Conservation (phyloP, 192 early-diverging fungal genomes). For the Backusella parvicylindrica region DNA sequence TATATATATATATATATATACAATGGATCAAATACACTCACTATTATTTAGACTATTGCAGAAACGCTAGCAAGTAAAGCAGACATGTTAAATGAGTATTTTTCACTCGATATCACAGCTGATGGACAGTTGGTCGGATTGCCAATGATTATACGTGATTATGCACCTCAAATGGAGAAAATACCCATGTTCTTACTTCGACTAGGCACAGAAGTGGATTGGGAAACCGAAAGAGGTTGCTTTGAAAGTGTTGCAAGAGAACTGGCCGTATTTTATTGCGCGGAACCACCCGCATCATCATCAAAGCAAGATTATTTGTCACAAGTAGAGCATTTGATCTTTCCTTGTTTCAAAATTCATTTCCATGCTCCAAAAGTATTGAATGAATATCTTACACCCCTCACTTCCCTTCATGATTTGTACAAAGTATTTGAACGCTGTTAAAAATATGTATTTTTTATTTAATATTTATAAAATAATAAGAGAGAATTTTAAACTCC, state of each 20-base stretch:
- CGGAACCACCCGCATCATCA: conserved; percentile 43
- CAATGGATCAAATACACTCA: background rate
- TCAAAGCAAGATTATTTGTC: conserved; percentile 51
- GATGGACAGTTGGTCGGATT: conserved; percentile 62
- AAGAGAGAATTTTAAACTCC: background rate
- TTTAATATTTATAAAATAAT: background rate
- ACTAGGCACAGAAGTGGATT: conserved; percentile 79
- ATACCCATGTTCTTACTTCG: conserved; percentile 81
- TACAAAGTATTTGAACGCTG: conserved; percentile 98
- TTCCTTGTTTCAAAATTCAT: conserved; percentile 73
- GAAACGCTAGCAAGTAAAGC: conserved; percentile 46
- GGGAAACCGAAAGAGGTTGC: conserved; percentile 82
- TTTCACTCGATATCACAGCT: conserved; percentile 67
- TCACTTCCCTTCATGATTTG: conserved; percentile 83
- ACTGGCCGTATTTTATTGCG: conserved; percentile 61
- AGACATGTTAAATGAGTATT: conserved; percentile 91
- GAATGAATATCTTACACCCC: conserved; percentile 56
- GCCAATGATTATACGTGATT: conserved; percentile 80
- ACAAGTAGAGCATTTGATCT: conserved; percentile 74
- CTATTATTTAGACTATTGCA: conserved; percentile 38
- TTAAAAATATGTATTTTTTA: conserved; percentile 36
- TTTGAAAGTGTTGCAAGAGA: conserved; percentile 72
- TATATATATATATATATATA: background rate
- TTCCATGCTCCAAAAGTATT: conserved; percentile 67
- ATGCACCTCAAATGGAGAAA: conserved; percentile 81